Base-by-base conservation (phyloP, 306 rosid genomes). In the Corylus avellana region DNA sequence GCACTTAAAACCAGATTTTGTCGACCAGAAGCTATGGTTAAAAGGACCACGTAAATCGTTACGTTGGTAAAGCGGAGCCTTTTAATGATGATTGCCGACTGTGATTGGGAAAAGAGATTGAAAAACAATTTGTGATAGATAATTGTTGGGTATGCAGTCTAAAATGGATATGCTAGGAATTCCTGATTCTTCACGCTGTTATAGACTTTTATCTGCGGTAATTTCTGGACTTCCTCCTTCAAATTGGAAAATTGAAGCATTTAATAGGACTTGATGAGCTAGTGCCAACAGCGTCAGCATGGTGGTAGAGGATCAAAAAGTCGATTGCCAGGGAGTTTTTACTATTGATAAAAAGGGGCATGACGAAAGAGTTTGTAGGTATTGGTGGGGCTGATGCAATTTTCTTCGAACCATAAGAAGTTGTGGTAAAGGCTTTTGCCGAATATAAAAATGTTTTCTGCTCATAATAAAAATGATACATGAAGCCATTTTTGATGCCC, bases 111-210 rank as follows among this genome's bases (percentile, higher is more conserved):
- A 12, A 29, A 71, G 62, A 72, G 29, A 49, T 73, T 22, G 2
- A 50, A 70, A 62, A 32, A 51, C 59, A 73, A 22, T 32, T 51
- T 25, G 44, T 69, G 75, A 58, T 57, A 25, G 70, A 58, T 22
- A 3, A 27, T 48, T 70, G 20, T 18, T 78, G 70, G 56, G 58
- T 56, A 11, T 13, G 72, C 76, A 25, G 49, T 22, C 22, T 37
- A n/a, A 25, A 20, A 53, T 22, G 12, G 47, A 25, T 18, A 42
- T 39, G 27, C 72, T n/a, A 39, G 5, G n/a, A 67, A 68, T 42
- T 44, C 47, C 59, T 70, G 71, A 70, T 27, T 70, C 47, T 25
- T 44, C 72, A 42, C 47, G 69, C 58, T 56, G 5, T 44, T 4
- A 22, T 54, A 5, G 59, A 61, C 25, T 61, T 61, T 75, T 35